Percentiles rank a stretch among this genome's conserved stretches.
These are phyloP conservation scores for Calonectria pauciramosa DNA, from an alignment of 2,329 filamentous ascomycete genomes.

Conservation along the genomic window DNA sequence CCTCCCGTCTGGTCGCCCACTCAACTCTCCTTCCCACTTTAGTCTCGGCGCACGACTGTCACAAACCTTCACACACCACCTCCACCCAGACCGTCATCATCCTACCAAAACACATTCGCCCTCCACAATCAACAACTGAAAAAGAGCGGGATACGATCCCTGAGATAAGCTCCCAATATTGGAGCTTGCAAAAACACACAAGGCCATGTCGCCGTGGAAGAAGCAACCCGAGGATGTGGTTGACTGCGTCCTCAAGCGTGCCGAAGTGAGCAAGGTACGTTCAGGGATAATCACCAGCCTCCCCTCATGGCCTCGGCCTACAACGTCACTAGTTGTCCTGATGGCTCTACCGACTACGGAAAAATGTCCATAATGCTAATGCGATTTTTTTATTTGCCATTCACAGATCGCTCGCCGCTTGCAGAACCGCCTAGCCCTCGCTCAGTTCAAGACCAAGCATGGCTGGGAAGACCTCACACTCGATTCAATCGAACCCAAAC, in stretches of 20 bases:
- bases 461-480: constrained; percentile 93
- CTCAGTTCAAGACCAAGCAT: constrained; percentile 97
- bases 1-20: constrained; percentile 19
- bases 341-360: not conserved
- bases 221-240: constrained; percentile 75
- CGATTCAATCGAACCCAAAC: constrained; percentile 86
- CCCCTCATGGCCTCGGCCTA: constrained; percentile 10
- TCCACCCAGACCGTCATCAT: constrained; percentile 9
- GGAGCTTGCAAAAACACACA: constrained; percentile 26
- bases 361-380: constrained; percentile 32
- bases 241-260: constrained; percentile 79
- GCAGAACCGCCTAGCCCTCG: constrained; percentile 93
- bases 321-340: not conserved
- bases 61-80: constrained; percentile 29
- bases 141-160: not conserved
- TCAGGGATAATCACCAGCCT: constrained; percentile 25
- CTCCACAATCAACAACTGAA: constrained; percentile 16
- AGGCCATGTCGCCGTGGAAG: constrained; percentile 71
- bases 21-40: constrained; percentile 32
- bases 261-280: constrained; percentile 81
- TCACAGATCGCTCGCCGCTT: constrained; percentile 90
- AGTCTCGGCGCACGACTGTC: constrained; percentile 23
- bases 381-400: constrained; percentile 30
- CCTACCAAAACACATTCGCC: not conserved
- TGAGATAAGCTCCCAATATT: constrained; percentile 26